Conservation (phyloP, 805 yeast genomes). For the Wickerhamomyces strasburgensis region DNA sequence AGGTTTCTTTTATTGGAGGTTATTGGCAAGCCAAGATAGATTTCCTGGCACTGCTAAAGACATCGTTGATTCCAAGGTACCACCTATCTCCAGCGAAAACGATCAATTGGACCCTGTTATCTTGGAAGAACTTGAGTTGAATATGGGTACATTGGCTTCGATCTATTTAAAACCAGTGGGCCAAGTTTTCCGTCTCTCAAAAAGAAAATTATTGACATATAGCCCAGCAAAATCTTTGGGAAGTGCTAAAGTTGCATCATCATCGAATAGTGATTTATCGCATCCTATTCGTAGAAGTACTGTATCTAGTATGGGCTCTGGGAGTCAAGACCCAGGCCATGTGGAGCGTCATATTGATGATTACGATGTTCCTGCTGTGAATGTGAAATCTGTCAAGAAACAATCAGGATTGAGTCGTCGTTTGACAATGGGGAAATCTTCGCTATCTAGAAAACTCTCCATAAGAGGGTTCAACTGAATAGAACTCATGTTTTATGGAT, state of each 20-base stretch:
- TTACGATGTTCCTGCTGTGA: conserved; percentile 36
- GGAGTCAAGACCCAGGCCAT: no score
- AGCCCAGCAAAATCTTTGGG: conserved; percentile 44
- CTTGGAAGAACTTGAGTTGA: conserved; percentile 76
- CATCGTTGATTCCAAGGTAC: conserved; percentile 57
- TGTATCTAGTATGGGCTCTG: no score
- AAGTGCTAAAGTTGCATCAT: conserved; percentile 2
- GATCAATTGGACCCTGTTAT: conserved; percentile 65
- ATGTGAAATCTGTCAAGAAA: conserved; percentile 30
- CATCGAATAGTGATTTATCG: conserved; percentile 2
- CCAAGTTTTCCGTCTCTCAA: conserved; percentile 70
- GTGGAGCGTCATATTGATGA: conserved; percentile 30
- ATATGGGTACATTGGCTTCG: conserved; percentile 78
- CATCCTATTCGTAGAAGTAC: no score
- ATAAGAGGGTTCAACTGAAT: conserved; percentile 21
- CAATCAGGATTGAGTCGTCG: conserved; percentile 27
- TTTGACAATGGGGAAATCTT: conserved; percentile 30
- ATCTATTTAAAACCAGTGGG: conserved; percentile 78
- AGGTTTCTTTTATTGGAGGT: conserved; percentile 81
- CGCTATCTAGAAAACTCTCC: conserved; percentile 31
- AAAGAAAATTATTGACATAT: conserved; percentile 40
- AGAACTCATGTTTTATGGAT: no score
- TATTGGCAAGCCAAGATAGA: conserved; percentile 49
- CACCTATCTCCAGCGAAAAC: conserved; percentile 59
- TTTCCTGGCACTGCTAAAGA: conserved; percentile 38